Percentiles rank a stretch among this genome's conserved stretches.
These are phyloP conservation scores for Phialophora verrucosa DNA, from an alignment of 2,329 filamentous ascomycete species.

Conservation along the genomic window DNA sequence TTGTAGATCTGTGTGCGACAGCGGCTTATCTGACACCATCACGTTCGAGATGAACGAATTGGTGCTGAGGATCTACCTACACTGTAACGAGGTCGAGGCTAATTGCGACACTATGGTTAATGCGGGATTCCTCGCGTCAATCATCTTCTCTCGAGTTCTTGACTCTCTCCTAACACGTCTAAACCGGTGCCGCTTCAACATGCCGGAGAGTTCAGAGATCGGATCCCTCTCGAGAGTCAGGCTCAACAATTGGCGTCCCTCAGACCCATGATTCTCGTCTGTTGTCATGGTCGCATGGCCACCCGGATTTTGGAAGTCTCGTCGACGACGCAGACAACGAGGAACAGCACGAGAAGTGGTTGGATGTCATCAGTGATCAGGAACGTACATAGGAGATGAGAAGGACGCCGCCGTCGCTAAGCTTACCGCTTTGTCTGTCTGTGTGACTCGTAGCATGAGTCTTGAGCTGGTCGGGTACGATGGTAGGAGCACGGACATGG, in stretches of 20 bases:
- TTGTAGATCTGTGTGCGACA: neutral
- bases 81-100: neutral
- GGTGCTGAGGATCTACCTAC: slow-evolving; percentile 7
- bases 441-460: slow-evolving; percentile 4
- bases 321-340: neutral
- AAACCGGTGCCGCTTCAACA: neutral
- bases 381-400: neutral
- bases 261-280: neutral
- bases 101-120: neutral
- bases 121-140: slow-evolving; percentile 6
- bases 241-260: neutral
- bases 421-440: neutral
- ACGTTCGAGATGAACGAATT: slow-evolving; percentile 9
- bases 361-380: neutral
- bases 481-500: neutral
- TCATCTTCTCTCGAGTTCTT: neutral
- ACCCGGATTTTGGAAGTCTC: neutral
- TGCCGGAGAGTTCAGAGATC: neutral
- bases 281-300: neutral
- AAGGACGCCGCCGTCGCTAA: neutral
- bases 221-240: neutral
- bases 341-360: neutral
- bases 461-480: neutral
- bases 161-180: neutral
- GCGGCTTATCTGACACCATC: neutral